These are phyloP conservation scores for Gossypium australe DNA, from an alignment of 345 rosid species.

Conservation along the genomic window DNA sequence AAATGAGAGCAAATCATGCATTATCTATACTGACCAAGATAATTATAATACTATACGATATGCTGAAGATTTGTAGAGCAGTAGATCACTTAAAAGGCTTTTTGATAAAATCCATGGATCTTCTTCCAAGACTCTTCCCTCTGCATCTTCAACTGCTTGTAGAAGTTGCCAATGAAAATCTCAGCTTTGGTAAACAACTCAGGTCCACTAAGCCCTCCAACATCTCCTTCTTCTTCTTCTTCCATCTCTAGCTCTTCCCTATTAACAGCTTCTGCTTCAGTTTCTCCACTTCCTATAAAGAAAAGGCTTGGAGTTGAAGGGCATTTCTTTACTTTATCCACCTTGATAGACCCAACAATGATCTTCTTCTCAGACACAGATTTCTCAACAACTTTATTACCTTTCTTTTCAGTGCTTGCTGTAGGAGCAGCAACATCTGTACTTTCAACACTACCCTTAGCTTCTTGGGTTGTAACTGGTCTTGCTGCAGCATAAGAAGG, in stretches of 20 bases:
- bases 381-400: constrained; percentile 25
- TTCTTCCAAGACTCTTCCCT: constrained; percentile 58
- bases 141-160: constrained; percentile 68
- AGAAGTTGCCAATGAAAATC: constrained; percentile 55
- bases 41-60: not conserved
- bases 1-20: not conserved
- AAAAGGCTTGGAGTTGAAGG: constrained; percentile 56
- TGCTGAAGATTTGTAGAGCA: not conserved
- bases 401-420: constrained; percentile 12
- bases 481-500: constrained; percentile 27
- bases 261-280: constrained; percentile 17
- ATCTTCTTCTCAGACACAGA: constrained; percentile 28
- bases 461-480: constrained; percentile 6
- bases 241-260: constrained; percentile 14
- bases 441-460: not conserved
- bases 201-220: constrained; percentile 34
- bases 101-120: constrained; percentile 46
- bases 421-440: constrained; percentile 8
- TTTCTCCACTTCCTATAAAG: constrained; percentile 45
- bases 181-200: constrained; percentile 61
- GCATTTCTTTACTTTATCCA: constrained; percentile 39
- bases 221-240: constrained; percentile 25
- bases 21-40: not conserved
- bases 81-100: constrained; percentile 24
- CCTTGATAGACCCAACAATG: constrained; percentile 3